Conservation (phyloP, 2,329 filamentous ascomycete genomes). For the Graphiopsis chlorocephala region DNA sequence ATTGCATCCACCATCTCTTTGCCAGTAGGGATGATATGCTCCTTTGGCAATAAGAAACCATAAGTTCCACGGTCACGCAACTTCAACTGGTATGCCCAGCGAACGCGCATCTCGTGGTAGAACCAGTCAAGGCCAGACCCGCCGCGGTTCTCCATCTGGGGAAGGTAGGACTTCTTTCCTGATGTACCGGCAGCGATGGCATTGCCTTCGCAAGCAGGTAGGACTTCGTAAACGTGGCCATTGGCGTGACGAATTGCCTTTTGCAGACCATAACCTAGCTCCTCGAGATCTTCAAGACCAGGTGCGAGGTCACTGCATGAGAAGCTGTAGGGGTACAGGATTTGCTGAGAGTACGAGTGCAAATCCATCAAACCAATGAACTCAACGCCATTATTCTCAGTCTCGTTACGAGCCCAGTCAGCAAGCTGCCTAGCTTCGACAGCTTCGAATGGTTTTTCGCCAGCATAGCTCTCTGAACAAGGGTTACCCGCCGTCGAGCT, state of each 20-base stretch:
- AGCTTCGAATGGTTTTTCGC: conserved; percentile 77
- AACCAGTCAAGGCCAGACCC: conserved; percentile 94
- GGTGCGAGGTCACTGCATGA: conserved; percentile 76
- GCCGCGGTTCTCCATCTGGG: conserved; percentile 69
- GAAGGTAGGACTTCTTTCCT: conserved; percentile 37
- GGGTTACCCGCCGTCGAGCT: conserved; percentile 65
- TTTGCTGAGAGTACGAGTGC: conserved; percentile 92
- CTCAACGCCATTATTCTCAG: conserved; percentile 63
- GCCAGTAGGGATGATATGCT: conserved; percentile 84
- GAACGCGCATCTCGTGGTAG: conserved; percentile 79
- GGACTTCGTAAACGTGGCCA: conserved; percentile 57
- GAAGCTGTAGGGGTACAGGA: conserved; percentile 88
- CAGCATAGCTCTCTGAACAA: conserved; percentile 87
- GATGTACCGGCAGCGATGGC: conserved; percentile 42
- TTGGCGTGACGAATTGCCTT: conserved; percentile 87
- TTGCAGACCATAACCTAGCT: conserved; percentile 80
- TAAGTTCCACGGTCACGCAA: conserved; percentile 90
- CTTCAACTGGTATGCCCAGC: conserved; percentile 91
- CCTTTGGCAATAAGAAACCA: conserved; percentile 82
- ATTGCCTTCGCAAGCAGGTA: conserved; percentile 83
- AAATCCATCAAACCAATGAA: conserved; percentile 87
- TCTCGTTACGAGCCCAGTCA: conserved; percentile 80
- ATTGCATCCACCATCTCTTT: conserved; percentile 82
- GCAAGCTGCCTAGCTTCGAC: conserved; percentile 73
- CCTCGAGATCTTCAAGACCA: conserved; percentile 85